phyloP scores from a whole-genome alignment of 2,329 filamentous ascomycete species.

The Pseudofabraea citricarpa region DNA sequence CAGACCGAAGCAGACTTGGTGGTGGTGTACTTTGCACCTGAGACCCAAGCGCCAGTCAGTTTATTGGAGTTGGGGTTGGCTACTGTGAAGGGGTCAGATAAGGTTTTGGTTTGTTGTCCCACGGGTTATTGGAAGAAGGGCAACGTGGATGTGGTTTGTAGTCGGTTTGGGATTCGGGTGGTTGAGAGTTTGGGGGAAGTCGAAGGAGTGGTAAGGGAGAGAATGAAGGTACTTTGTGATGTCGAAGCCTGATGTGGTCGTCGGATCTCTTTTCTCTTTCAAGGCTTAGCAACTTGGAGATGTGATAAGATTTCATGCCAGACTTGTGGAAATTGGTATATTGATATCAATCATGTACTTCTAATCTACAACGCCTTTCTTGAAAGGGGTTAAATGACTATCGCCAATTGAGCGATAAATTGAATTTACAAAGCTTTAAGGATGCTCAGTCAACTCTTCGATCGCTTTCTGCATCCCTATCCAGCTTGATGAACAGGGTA shows the following conservation, averaged over 20 bases:
- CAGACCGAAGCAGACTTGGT: constrained; percentile 49
- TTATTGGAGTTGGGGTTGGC: constrained; percentile 55
- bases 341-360: too few species aligned
- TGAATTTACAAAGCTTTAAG: too few species aligned
- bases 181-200: constrained; percentile 38
- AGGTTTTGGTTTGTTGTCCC: constrained; percentile 47
- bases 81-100: constrained; percentile 33
- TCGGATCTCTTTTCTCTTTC: too few species aligned
- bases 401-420: too few species aligned
- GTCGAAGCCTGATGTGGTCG: background rate
- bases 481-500: background rate
- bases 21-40: constrained; percentile 50
- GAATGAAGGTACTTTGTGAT: constrained; percentile 16
- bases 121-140: constrained; percentile 51
- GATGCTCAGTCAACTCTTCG: background rate
- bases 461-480: background rate
- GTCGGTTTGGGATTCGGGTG: constrained; percentile 39
- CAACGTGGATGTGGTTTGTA: constrained; percentile 55
- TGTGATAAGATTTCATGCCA: too few species aligned
- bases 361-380: too few species aligned
- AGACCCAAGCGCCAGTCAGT: constrained; percentile 49
- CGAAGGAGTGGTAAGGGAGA: constrained; percentile 28
- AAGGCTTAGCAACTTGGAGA: too few species aligned
- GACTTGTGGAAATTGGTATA: too few species aligned
- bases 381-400: too few species aligned